Evolutionary conservation across 2,329 filamentous ascomycete genomes (phyloP).

Genomic region (Calonectria henricotiae): DNA sequence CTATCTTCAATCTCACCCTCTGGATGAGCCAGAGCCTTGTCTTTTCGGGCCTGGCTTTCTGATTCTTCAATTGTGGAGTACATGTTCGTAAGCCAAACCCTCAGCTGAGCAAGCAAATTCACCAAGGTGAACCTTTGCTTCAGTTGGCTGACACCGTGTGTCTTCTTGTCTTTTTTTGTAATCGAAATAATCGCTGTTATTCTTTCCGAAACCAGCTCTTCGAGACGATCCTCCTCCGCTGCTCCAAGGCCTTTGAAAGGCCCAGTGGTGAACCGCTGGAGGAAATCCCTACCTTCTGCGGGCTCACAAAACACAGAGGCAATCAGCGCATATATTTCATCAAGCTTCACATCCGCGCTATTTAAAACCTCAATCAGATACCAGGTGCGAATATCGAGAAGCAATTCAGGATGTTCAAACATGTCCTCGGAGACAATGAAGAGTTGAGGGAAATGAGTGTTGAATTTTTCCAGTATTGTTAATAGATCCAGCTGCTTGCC

Average conservation of each 20-base stretch:
- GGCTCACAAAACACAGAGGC: conserved; percentile 55
- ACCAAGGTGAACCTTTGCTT: conserved; percentile 42
- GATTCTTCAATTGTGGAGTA: conserved; percentile 35
- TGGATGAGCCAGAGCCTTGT: conserved; percentile 10
- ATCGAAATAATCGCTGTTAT: conserved; percentile 42
- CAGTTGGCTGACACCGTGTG: conserved; percentile 38
- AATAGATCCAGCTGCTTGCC: conserved; percentile 39
- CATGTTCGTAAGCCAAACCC: conserved; percentile 42
- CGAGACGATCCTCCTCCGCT: conserved; percentile 30
- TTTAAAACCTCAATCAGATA: conserved; percentile 54
- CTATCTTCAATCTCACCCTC: conserved; percentile 42
- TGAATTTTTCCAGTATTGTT: conserved; percentile 55
- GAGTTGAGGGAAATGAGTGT: conserved; percentile 53
- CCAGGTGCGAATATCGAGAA: conserved; percentile 60
- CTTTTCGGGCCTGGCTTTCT: conserved; percentile 11
- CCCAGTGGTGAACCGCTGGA: conserved; percentile 43
- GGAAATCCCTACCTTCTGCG: conserved; percentile 18
- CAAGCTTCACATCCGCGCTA: conserved; percentile 17
- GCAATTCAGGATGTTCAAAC: conserved; percentile 46
- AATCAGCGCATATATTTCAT: conserved; percentile 45
- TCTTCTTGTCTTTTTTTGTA: conserved; percentile 35
- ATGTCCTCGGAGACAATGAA: conserved; percentile 48
- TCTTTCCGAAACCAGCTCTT: conserved; percentile 49
- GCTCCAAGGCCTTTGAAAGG: conserved; percentile 52
- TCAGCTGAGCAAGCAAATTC: conserved; percentile 43